These are phyloP conservation scores for Candida ortonii DNA, from an alignment of 805 yeast species.

Conservation along the genomic window DNA sequence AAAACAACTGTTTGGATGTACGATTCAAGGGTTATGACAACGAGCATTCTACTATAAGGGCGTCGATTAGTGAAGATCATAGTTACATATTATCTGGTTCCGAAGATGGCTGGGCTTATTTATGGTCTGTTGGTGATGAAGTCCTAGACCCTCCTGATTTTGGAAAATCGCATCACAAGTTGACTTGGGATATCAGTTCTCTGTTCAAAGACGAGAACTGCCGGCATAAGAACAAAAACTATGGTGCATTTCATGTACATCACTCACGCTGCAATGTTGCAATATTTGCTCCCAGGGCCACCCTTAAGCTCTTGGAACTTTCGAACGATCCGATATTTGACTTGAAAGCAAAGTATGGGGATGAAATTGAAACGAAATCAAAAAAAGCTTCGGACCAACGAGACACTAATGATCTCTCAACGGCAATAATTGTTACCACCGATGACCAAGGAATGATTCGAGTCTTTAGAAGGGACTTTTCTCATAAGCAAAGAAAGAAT, in stretches of 20 bases:
- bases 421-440: conserved; percentile 64
- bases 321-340: conserved; percentile 83
- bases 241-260: conserved; percentile 75
- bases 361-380: conserved; percentile 5
- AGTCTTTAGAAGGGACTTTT: conserved; percentile 78
- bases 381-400: conserved; percentile 26
- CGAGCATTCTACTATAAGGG: conserved; percentile 67
- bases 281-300: conserved; percentile 68
- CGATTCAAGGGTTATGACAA: conserved; percentile 74
- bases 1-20: conserved; percentile 53
- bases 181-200: conserved; percentile 35
- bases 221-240: conserved; percentile 53
- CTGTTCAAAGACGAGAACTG: conserved; percentile 34
- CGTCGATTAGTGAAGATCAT: conserved; percentile 57
- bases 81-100: conserved; percentile 70
- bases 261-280: conserved; percentile 73
- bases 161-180: conserved; percentile 31
- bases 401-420: conserved; percentile 34
- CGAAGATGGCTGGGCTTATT: conserved; percentile 83
- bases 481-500: conserved; percentile 43
- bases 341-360: conserved; percentile 31
- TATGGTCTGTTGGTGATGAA: conserved; percentile 55
- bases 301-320: conserved; percentile 60
- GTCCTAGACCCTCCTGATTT: conserved; percentile 6
- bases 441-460: conserved; percentile 72